phyloP scores from a whole-genome alignment of 2,329 filamentous ascomycete species.

The Simplicillium sp. region DNA sequence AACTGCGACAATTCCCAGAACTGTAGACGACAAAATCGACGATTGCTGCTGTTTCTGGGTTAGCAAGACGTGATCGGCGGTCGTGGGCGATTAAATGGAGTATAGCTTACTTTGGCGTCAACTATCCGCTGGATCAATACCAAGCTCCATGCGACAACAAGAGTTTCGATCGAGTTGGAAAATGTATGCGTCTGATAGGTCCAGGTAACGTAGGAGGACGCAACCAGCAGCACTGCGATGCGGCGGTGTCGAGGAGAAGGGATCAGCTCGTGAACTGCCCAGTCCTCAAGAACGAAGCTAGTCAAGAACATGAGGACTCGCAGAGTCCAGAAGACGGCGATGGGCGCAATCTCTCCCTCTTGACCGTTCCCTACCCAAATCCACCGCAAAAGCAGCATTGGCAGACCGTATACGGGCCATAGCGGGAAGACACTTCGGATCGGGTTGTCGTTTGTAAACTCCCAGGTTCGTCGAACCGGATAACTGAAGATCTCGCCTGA shows the following conservation, averaged over 20 bases:
- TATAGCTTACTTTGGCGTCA: slow-evolving; percentile 57
- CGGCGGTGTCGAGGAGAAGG: slow-evolving; percentile 62
- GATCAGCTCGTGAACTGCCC: slow-evolving; percentile 89
- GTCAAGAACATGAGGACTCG: slow-evolving; percentile 86
- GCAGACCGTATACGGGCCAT: slow-evolving; percentile 90
- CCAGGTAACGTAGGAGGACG: slow-evolving; percentile 97
- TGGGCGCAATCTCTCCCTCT: slow-evolving; percentile 69
- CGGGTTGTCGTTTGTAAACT: slow-evolving; percentile 80
- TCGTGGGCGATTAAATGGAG: neutral
- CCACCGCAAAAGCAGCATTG: slow-evolving; percentile 89
- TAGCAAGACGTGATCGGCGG: slow-evolving; percentile 11
- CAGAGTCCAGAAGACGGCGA: slow-evolving; percentile 80
- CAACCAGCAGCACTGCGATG: slow-evolving; percentile 72
- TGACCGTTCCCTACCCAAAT: slow-evolving; percentile 78
- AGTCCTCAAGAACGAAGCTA: slow-evolving; percentile 95
- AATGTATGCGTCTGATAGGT: slow-evolving; percentile 98
- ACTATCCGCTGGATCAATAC: slow-evolving; percentile 84
- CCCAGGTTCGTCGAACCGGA: slow-evolving; percentile 85
- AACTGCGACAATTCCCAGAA: slow-evolving; percentile 72
- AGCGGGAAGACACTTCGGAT: slow-evolving; percentile 94
- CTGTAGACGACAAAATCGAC: slow-evolving; percentile 63
- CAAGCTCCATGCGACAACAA: slow-evolving; percentile 86
- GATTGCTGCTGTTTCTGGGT: slow-evolving; percentile 52
- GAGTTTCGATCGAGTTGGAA: slow-evolving; percentile 92
- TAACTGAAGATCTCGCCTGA: slow-evolving; percentile 88